phyloP scores from a whole-genome alignment of 116 monocot species.

The Posidonia oceanica region DNA sequence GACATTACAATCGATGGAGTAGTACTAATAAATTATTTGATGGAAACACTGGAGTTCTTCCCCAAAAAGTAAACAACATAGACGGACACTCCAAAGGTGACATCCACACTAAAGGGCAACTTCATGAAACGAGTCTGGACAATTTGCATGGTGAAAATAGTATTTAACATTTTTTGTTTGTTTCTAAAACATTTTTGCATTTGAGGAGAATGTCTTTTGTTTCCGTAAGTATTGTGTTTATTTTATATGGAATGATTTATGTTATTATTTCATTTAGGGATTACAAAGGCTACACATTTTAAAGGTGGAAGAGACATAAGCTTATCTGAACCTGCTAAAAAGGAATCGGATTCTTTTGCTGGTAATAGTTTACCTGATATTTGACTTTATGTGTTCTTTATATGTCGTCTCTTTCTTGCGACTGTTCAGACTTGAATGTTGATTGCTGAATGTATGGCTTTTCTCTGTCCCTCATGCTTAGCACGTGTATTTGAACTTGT shows the following conservation, averaged over 20 bases:
- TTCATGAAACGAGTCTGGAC: not conserved
- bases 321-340: not conserved
- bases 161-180: not conserved
- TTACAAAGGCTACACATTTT: not conserved
- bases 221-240: no score
- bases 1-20: not conserved
- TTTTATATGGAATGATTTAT: not conserved
- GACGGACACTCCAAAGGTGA: not conserved
- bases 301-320: slow-evolving; percentile 1
- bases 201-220: not conserved
- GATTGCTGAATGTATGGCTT: no score
- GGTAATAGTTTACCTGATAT: not conserved
- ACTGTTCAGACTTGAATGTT: not conserved
- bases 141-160: slow-evolving; percentile 8
- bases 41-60: not conserved
- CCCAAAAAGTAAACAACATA: slow-evolving; percentile 3
- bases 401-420: not conserved
- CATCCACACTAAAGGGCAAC: not conserved
- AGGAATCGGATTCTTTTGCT: not conserved
- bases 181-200: not conserved
- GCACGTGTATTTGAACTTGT: no score
- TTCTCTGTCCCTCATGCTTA: no score
- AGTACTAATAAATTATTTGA: not conserved
- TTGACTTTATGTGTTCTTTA: not conserved
- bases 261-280: not conserved